phyloP scores from a whole-genome alignment of 2,329 filamentous ascomycete genomes.

The Paramyrothecium sp. region DNA sequence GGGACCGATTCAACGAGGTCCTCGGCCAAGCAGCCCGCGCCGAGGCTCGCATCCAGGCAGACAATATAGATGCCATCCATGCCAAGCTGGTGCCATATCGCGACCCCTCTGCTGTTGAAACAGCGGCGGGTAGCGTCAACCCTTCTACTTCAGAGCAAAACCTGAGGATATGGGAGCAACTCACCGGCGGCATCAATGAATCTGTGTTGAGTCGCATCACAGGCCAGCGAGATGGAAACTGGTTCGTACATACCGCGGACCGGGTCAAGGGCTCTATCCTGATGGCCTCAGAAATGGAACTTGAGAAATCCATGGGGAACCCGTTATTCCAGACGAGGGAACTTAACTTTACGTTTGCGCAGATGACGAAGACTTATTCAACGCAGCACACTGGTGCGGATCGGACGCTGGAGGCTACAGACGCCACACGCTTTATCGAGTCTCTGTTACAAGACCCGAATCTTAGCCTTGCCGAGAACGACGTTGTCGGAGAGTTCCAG shows the following conservation, averaged over 20 bases:
- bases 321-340: conserved; percentile 33
- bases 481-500: conserved; percentile 59
- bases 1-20: conserved; percentile 56
- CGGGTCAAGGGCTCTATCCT: conserved; percentile 41
- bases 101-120: conserved; percentile 27
- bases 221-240: conserved; percentile 38
- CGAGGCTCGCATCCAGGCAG: conserved; percentile 44
- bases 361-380: conserved; percentile 40
- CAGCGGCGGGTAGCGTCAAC: conserved; percentile 12
- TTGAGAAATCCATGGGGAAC: conserved; percentile 35
- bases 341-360: conserved; percentile 47
- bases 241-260: conserved; percentile 55
- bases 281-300: conserved; percentile 35
- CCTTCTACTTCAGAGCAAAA: conserved; percentile 17
- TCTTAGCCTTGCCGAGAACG: conserved; percentile 28
- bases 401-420: conserved; percentile 42
- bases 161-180: conserved; percentile 46
- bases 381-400: conserved; percentile 31
- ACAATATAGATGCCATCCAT: conserved; percentile 36
- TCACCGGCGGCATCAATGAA: conserved; percentile 48
- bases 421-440: conserved; percentile 47
- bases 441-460: conserved; percentile 31
- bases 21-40: conserved; percentile 44
- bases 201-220: conserved; percentile 46
- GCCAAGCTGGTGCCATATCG: conserved; percentile 44